Evolutionary conservation across 192 early-diverging fungal genomes (phyloP), one percentile per base, ranked within the genome.

Genomic region (Martensiomyces pterosporus): DNA sequence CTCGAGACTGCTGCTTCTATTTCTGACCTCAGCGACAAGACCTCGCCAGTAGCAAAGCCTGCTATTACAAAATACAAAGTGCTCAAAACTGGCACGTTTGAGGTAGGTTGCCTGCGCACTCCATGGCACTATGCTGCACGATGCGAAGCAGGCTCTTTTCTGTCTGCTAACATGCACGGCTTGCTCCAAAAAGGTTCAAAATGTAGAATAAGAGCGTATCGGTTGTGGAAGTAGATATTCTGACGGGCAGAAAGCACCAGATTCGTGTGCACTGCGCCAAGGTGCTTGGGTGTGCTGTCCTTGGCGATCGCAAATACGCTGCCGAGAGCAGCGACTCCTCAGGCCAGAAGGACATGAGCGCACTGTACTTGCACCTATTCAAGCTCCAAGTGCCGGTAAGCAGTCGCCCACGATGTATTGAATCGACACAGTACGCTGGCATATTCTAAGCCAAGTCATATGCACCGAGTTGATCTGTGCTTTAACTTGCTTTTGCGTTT

Each of bases 221-320:
- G 4, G 33, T 65, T 0, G 44, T 65, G 0, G 55, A 52, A 22
- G 18, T 65, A 9, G 50, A 53, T 23, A 57, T 65, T 14, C 7
- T 57, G 23, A 70, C 67, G 2, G 67, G 67, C 25, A 16, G 67
- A 8, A 70, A 70, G 33, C 67, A 70, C 29, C 67, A 70, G 43
- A 56, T 70, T 13, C 57, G 67, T 9, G 67, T 44, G 8, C 67
- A 70, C 29, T 62, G 59, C 38, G 49, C 67, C 9, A 44, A 58
- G 10, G 55, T 58, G 8, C 55, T 70, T 1, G 41, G 51, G 2
- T 61, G 59, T 12, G 59, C 67, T 1, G 60, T 70, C 4, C 55
- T 63, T 14, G 53, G 60, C 24, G 67, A 70, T 39, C 3, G 15
- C 19, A 62, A 50, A 37, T 70, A 70, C 41, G 10, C 37, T 10